phyloP scores from a whole-genome alignment of 1,284 basidiomycete genomes.

The Pterulicium gracile region DNA sequence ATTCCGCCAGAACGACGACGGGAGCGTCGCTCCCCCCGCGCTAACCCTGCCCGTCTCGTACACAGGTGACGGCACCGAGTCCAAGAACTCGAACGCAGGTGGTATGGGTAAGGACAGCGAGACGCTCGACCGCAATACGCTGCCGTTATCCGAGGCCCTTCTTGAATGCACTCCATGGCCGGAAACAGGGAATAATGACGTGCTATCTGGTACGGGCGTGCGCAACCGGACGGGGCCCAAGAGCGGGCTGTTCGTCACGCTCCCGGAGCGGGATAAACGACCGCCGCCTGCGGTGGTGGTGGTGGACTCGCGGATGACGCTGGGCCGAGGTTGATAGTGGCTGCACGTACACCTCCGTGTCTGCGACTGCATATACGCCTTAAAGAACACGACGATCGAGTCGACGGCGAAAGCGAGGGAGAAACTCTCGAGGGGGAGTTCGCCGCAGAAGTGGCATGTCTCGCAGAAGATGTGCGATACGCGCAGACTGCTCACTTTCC shows the following conservation, averaged over 20 bases:
- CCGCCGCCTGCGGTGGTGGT: slow-evolving; percentile 34
- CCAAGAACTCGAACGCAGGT: slow-evolving; percentile 34
- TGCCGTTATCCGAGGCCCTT: slow-evolving; percentile 56
- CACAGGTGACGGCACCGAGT: slow-evolving; percentile 20
- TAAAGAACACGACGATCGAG: slow-evolving; percentile 48
- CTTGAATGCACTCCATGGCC: slow-evolving; percentile 68
- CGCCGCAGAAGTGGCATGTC: slow-evolving; percentile 57
- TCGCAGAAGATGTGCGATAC: slow-evolving; percentile 38
- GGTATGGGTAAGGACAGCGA: slow-evolving; percentile 36
- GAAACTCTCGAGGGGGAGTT: slow-evolving; percentile 53
- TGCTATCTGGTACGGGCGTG: slow-evolving; percentile 29
- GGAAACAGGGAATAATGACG: slow-evolving; percentile 54
- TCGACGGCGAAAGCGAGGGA: slow-evolving; percentile 52
- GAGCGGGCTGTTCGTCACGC: slow-evolving; percentile 42
- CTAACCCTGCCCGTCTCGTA: slow-evolving; percentile 26
- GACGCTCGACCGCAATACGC: slow-evolving; percentile 38
- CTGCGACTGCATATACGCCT: slow-evolving; percentile 45
- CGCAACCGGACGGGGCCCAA: slow-evolving; percentile 34
- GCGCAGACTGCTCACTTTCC: slow-evolving; percentile 39
- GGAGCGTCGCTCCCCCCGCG: slow-evolving; percentile 15
- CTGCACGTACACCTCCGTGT: slow-evolving; percentile 57
- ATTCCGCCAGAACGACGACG: slow-evolving; percentile 38
- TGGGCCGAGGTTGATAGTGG: slow-evolving; percentile 31
- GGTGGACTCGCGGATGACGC: too few species aligned
- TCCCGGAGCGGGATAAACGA: slow-evolving; percentile 37